Percentiles rank a stretch among this genome's conserved stretches.
Evolutionary conservation across 768 basidiomycete species (phyloP).

Genomic region (Rhizopogon vesiculosus): DNA sequence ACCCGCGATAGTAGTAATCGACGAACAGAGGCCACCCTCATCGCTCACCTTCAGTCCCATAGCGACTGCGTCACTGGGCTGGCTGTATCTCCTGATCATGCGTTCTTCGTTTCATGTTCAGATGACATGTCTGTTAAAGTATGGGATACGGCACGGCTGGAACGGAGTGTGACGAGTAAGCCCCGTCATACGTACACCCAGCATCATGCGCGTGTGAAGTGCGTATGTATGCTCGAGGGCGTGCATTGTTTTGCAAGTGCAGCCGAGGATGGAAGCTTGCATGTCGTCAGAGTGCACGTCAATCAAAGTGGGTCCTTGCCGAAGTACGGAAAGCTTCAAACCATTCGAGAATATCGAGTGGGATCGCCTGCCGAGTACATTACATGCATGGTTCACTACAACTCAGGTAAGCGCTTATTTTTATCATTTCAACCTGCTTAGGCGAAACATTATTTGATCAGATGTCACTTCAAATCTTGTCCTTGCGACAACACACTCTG

Average conservation of each 20-base stretch:
- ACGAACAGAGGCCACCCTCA: slow-evolving; percentile 71
- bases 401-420: slow-evolving; percentile 48
- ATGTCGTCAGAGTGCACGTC: slow-evolving; percentile 80
- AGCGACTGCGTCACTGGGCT: slow-evolving; percentile 74
- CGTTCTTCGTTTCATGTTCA: slow-evolving; percentile 91
- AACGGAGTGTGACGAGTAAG: slow-evolving; percentile 90
- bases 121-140: slow-evolving; percentile 92
- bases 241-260: slow-evolving; percentile 88
- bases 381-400: slow-evolving; percentile 78
- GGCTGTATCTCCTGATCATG: slow-evolving; percentile 87
- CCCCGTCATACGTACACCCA: slow-evolving; percentile 67
- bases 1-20: slow-evolving; percentile 57
- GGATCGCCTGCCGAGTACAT: slow-evolving; percentile 75
- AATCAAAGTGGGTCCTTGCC: slow-evolving; percentile 64
- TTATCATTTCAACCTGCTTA: background rate
- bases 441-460: slow-evolving; percentile 17
- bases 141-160: slow-evolving; percentile 91
- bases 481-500: slow-evolving; percentile 79
- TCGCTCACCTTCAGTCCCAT: slow-evolving; percentile 84
- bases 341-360: slow-evolving; percentile 76
- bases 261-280: slow-evolving; percentile 78
- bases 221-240: slow-evolving; percentile 79
- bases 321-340: slow-evolving; percentile 77
- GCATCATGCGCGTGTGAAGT: slow-evolving; percentile 63
- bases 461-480: slow-evolving; percentile 80